phyloP scores from a whole-genome alignment of 768 basidiomycete genomes.

The Psilocybe subaeruginosa region DNA sequence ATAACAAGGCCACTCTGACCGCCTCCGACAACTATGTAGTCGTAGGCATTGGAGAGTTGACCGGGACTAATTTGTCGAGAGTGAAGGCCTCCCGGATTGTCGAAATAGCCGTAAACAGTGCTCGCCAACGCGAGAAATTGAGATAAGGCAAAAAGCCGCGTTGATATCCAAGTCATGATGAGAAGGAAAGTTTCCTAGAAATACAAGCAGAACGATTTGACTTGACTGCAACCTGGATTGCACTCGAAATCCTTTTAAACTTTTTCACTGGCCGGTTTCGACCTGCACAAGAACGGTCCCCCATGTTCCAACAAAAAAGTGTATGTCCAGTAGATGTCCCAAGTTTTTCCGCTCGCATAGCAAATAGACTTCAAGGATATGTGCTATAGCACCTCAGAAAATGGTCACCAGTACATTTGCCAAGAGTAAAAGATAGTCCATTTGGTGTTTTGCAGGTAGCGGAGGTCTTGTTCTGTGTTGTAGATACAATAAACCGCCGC shows the following conservation, averaged over 20 bases:
- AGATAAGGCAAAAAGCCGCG: background rate
- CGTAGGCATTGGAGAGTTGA: background rate
- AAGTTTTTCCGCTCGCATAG: background rate
- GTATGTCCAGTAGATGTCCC: background rate
- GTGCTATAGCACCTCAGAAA: background rate
- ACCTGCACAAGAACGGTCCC: background rate
- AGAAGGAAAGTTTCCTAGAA: background rate
- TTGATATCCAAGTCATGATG: background rate
- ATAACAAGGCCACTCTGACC: constrained; percentile 16
- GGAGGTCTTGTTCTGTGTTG: background rate
- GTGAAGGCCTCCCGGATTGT: background rate
- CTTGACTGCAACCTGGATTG: background rate
- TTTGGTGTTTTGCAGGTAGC: background rate
- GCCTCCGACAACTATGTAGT: constrained; percentile 9
- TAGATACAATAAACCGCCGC: background rate
- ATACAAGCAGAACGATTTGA: too few relatives aligned
- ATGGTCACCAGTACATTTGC: background rate
- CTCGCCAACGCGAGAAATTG: background rate
- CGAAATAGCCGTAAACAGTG: background rate
- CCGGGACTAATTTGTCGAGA: background rate
- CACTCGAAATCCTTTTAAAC: background rate
- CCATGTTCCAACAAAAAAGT: background rate
- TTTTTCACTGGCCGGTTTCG: background rate
- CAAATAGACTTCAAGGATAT: background rate
- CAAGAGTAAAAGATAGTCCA: background rate